A percentile compares a stretch with the other conserved stretches of the same genome.
phyloP scores from a whole-genome alignment of 441 rosid species.

The Rhodomyrtus psidioides region DNA sequence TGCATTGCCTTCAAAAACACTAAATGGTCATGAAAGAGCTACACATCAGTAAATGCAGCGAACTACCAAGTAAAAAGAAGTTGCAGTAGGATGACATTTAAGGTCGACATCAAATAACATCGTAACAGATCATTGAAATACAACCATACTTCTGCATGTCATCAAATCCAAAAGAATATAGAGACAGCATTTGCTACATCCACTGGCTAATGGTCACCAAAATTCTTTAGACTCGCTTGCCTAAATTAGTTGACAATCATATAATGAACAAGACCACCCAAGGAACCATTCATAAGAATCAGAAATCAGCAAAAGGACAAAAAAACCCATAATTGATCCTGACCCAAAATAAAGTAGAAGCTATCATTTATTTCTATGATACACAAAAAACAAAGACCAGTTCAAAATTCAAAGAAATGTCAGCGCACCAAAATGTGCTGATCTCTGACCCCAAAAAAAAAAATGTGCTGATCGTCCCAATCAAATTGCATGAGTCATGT shows the following conservation, averaged over 20 bases:
- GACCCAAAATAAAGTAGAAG: background rate
- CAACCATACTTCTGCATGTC: background rate
- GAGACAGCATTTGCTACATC: background rate
- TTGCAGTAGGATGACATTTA: background rate
- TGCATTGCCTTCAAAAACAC: slow-evolving; percentile 11
- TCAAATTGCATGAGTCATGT: background rate
- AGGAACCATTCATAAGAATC: background rate
- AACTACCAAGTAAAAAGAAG: background rate
- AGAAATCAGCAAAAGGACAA: background rate
- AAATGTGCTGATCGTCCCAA: background rate
- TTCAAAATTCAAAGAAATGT: background rate
- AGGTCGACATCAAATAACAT: background rate
- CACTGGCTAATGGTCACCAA: background rate
- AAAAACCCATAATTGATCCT: background rate
- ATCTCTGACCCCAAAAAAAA: background rate
- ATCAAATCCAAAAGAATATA: background rate
- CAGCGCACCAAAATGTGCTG: background rate
- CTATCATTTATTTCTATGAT: background rate
- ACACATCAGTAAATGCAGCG: slow-evolving; percentile 9
- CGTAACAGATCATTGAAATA: background rate
- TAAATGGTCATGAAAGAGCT: background rate
- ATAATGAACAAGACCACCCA: background rate
- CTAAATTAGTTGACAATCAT: background rate
- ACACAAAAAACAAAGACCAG: background rate
- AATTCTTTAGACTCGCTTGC: background rate